Conservation (phyloP, 83 land plant genomes). For the Thuja plicata region DNA sequence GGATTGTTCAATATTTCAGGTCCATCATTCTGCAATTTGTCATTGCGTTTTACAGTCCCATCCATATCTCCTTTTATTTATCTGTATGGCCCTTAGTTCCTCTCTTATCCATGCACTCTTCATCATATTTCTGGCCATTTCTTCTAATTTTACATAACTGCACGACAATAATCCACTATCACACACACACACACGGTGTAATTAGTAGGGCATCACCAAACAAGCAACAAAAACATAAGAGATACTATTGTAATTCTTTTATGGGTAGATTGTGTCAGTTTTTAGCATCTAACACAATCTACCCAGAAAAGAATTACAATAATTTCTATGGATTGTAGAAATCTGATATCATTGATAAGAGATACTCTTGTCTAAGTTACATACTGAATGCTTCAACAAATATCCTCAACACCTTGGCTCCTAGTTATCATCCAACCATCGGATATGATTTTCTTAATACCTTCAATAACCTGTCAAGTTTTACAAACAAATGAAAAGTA, state of each 20-base stretch:
- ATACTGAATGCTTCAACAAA: background rate
- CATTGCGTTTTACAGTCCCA: background rate
- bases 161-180: background rate
- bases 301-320: too few relatives aligned
- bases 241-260: background rate
- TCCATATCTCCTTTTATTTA: background rate
- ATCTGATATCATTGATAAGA: too few relatives aligned
- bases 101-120: background rate
- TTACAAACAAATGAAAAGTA: background rate
- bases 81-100: background rate
- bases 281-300: too few relatives aligned
- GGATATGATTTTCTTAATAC: background rate
- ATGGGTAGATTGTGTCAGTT: too few relatives aligned
- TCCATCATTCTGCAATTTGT: background rate
- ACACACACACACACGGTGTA: too few relatives aligned
- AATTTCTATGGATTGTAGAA: too few relatives aligned
- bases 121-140: background rate
- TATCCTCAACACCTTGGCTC: background rate
- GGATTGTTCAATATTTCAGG: too few relatives aligned
- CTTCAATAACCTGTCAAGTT: background rate
- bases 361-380: background rate
- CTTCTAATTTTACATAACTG: too few relatives aligned
- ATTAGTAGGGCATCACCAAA: background rate
- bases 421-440: background rate
- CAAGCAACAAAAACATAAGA: background rate